A percentile compares a stretch with the other conserved stretches of the same genome.
Conservation (phyloP, 2,329 filamentous ascomycete species). For the Exophiala xenobiotica region DNA sequence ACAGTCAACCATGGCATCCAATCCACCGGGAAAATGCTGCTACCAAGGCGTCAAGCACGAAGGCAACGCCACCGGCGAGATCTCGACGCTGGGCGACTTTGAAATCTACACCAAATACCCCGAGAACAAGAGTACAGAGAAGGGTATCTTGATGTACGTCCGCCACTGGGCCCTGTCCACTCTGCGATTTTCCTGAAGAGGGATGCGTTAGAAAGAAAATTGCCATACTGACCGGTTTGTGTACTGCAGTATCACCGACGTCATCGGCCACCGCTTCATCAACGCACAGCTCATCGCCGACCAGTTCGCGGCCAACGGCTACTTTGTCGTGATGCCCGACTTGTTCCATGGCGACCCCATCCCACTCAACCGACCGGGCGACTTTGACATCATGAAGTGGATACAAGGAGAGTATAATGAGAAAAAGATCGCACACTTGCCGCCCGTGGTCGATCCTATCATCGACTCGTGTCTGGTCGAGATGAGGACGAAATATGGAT, state of each 20-base stretch:
- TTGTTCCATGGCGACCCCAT: constrained; percentile 65
- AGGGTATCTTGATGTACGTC: constrained; percentile 53
- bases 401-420: constrained; percentile 37
- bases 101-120: constrained; percentile 58
- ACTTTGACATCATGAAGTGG: constrained; percentile 54
- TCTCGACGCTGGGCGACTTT: constrained; percentile 49
- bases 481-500: constrained; percentile 33
- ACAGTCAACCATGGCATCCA: constrained; percentile 49
- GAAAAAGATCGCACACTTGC: constrained; percentile 38
- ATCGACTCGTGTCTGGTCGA: constrained; percentile 48
- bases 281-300: constrained; percentile 69
- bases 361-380: constrained; percentile 51
- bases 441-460: constrained; percentile 53
- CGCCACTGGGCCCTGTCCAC: background rate
- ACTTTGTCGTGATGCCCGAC: constrained; percentile 68
- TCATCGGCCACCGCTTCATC: constrained; percentile 57
- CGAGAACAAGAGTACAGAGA: constrained; percentile 51
- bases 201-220: no score
- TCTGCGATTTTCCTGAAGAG: no score
- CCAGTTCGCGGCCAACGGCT: constrained; percentile 71
- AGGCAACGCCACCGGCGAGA: constrained; percentile 49
- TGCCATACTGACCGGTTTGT: background rate
- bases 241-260: constrained; percentile 48
- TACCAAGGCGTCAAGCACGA: constrained; percentile 49
- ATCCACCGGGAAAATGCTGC: constrained; percentile 44